Conservation (phyloP, 306 rosid species). For the Canavalia ensiformis region DNA sequence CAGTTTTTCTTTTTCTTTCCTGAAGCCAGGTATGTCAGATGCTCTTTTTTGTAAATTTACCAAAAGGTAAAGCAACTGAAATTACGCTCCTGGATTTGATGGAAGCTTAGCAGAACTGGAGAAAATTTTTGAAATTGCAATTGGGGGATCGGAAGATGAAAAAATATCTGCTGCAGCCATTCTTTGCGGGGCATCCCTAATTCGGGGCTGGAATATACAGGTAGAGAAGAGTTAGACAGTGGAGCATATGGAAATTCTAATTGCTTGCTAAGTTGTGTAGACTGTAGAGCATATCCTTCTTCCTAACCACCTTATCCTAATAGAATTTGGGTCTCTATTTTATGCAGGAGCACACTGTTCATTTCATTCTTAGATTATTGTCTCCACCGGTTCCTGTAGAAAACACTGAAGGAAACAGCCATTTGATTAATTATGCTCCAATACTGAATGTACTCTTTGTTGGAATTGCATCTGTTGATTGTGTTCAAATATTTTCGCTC, state of each 20-base stretch:
- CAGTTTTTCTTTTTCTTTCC: slow-evolving; percentile 79
- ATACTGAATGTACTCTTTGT: slow-evolving; percentile 80
- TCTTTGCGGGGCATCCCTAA: slow-evolving; percentile 94
- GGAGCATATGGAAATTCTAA: slow-evolving; percentile 1
- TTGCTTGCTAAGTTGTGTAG: slow-evolving; percentile 36
- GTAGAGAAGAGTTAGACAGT: slow-evolving; percentile 54
- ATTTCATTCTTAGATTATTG: slow-evolving; percentile 81
- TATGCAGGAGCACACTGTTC: slow-evolving; percentile 91
- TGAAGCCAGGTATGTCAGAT: slow-evolving; percentile 93
- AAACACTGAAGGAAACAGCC: slow-evolving; percentile 68
- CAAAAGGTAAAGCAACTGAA: slow-evolving; percentile 94
- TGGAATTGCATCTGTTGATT: slow-evolving; percentile 92
- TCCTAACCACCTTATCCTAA: slow-evolving; percentile 45
- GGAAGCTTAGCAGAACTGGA: slow-evolving; percentile 99
- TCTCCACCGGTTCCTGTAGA: slow-evolving; percentile 84
- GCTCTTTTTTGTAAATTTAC: slow-evolving; percentile 88
- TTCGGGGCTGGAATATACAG: slow-evolving; percentile 98
- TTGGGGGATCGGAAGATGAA: slow-evolving; percentile 87
- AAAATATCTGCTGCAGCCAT: slow-evolving; percentile 92
- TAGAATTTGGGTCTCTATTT: slow-evolving; percentile 41
- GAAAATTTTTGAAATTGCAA: slow-evolving; percentile 85
- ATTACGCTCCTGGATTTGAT: slow-evolving; percentile 99
- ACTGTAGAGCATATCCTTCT: slow-evolving; percentile 24
- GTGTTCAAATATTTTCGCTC: slow-evolving; percentile 89
- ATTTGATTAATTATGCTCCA: slow-evolving; percentile 85